Base-by-base conservation (phyloP, 352 stramenopile species). In the Phytophthora sp. region DNA sequence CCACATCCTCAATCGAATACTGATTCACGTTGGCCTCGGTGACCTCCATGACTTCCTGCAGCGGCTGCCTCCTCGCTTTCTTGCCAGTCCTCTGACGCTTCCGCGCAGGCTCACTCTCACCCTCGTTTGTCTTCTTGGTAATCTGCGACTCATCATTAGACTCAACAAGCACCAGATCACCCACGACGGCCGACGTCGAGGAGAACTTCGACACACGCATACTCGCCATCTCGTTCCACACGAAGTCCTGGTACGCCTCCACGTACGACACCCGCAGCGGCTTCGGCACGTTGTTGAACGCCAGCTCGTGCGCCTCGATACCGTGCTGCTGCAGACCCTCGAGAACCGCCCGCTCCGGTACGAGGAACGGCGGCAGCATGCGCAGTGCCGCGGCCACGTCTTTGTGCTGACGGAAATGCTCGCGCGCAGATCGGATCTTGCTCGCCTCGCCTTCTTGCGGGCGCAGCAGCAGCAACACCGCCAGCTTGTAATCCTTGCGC, bases 181-280 rank as follows among this genome's bases (percentile, higher is more conserved):
- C 97, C 11, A 92, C 75, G 34, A 93, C 63, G 9, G 94, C 69
- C 31, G 76, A 51, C 18, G 74, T 79, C 1, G 66, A 69, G 28
- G 82, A 85, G 11, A 88, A 72, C 37, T 81, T 78, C 9, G 84
- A 76, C 15, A 99, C 77, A 9, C 97, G 82, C 56, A 94, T 65
- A 48, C 91, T 98, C 32, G 92, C 94, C 60, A 97, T 96, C 64
- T 93, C 74, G 76, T 99, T 99, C 94, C 94, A 99, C 23, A 98
- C 74, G 48, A 98, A 97, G 57, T 90, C 88, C 72, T 99, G 96
- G 61, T 98, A 97, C 23, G 87, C 68, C 35, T 96, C 79, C 1
- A 90, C 72, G 64, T 89, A 94, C 26, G 79, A 75, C 11, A 74
- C 52, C 17, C 84, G 84, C n/a, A 92, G 66, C n/a, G 73, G 57